Percentiles rank a stretch among this genome's conserved stretches.
Evolutionary conservation across 495 filamentous ascomycete genomes (phyloP).

Genomic region (Geopyxis carbonaria): DNA sequence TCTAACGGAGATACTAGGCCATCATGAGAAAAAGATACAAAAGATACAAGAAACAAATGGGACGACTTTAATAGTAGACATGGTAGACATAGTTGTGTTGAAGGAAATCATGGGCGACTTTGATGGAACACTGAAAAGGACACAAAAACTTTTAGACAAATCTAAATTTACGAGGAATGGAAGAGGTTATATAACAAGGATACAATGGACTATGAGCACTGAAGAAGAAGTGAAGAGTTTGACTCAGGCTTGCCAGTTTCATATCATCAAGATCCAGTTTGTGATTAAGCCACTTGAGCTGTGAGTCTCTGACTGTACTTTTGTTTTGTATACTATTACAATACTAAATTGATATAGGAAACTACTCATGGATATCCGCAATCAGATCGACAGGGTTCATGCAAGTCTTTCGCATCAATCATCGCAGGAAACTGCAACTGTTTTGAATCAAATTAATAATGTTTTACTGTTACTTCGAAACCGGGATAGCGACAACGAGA

Average conservation of each 20-base stretch:
- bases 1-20: neutral
- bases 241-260: constrained; percentile 3
- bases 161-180: neutral
- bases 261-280: constrained; percentile 4
- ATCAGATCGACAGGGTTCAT: constrained; percentile 1
- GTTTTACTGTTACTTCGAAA: no score
- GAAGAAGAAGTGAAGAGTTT: neutral
- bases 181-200: constrained; percentile 1
- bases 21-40: neutral
- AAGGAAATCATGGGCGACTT: constrained; percentile 4
- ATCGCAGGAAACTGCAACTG: no score
- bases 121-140: neutral
- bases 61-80: no score
- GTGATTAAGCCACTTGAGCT: constrained; percentile 3
- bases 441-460: no score
- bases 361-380: neutral
- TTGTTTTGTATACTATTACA: neutral
- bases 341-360: neutral
- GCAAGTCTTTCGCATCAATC: no score
- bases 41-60: no score
- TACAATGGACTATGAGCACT: constrained; percentile 1
- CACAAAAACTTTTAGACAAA: neutral
- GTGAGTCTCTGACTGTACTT: neutral
- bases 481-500: no score
- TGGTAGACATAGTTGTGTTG: constrained; percentile 1